These are phyloP conservation scores for Salix purpurea DNA, from an alignment of 345 rosid species.

Conservation along the genomic window DNA sequence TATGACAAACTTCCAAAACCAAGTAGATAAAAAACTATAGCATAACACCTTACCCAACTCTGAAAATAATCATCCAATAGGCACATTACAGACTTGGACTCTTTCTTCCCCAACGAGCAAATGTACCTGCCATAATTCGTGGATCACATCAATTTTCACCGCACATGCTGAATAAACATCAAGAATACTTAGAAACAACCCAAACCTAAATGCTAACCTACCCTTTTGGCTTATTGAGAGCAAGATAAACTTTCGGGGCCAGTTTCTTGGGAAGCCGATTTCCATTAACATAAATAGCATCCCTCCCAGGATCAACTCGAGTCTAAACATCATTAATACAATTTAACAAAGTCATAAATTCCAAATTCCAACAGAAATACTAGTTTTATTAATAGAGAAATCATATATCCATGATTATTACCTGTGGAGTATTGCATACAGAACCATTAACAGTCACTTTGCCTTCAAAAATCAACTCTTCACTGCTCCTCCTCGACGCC, in stretches of 20 bases:
- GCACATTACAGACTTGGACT: conserved; percentile 56
- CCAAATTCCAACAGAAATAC: not conserved
- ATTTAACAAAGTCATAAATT: not conserved
- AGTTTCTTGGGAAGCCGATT: conserved; percentile 78
- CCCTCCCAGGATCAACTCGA: conserved; percentile 77
- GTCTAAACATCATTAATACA: conserved; percentile 45
- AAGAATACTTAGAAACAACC: not conserved
- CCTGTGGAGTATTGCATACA: conserved; percentile 79
- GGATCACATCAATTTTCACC: not conserved
- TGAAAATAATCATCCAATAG: conserved; percentile 67
- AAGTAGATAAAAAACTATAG: not conserved
- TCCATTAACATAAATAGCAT: conserved; percentile 82
- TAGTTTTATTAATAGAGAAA: not conserved
- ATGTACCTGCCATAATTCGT: conserved; percentile 58
- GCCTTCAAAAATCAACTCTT: conserved; percentile 82
- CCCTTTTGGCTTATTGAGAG: conserved; percentile 99
- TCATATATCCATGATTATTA: conserved; percentile 7
- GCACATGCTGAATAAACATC: not conserved
- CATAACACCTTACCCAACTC: conserved; percentile 55
- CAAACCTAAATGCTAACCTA: conserved; percentile 25
- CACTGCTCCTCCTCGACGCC: conserved; percentile 84
- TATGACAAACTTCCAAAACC: conserved; percentile 5
- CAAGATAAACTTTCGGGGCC: conserved; percentile 86
- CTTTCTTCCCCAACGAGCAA: conserved; percentile 87
- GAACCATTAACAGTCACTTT: conserved; percentile 86